Conservation (phyloP, 257 asterid species). For the Primulina tabacum region DNA sequence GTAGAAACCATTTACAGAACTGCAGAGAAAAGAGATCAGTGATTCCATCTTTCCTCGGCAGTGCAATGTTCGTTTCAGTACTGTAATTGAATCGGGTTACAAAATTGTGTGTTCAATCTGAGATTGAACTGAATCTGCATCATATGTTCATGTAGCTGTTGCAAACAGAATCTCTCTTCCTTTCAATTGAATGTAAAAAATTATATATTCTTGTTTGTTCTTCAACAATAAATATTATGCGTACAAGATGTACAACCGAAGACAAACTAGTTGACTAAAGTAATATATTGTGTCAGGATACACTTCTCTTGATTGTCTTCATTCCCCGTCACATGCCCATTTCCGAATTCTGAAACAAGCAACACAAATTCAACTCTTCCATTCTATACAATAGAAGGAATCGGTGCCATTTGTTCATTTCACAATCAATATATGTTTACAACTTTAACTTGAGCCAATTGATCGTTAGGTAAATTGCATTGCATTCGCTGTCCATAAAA, state of each 20-base stretch:
- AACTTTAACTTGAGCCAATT: no score
- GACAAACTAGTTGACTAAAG: neutral
- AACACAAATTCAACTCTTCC: neutral
- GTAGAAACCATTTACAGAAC: slow-evolving; percentile 13
- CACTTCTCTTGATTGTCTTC: no score
- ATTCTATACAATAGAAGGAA: no score
- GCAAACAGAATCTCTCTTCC: neutral
- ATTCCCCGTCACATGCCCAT: slow-evolving; percentile 7
- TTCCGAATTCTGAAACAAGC: slow-evolving; percentile 27
- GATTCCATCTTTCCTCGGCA: neutral
- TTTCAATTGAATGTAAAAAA: slow-evolving; percentile 15
- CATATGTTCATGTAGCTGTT: neutral
- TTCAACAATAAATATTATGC: slow-evolving; percentile 25
- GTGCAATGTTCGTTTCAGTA: neutral
- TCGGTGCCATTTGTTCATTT: no score
- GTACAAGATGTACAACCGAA: slow-evolving; percentile 8
- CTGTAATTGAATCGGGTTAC: neutral
- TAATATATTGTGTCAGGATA: no score
- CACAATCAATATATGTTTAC: no score
- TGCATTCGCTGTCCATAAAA: no score
- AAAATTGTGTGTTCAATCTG: slow-evolving; percentile 1
- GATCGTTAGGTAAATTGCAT: no score
- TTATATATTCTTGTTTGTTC: slow-evolving; percentile 1
- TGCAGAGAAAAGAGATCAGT: slow-evolving; percentile 13
- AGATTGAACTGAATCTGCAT: slow-evolving; percentile 6